phyloP scores from a whole-genome alignment of 768 basidiomycete species.

The Pisolithus tinctorius region DNA sequence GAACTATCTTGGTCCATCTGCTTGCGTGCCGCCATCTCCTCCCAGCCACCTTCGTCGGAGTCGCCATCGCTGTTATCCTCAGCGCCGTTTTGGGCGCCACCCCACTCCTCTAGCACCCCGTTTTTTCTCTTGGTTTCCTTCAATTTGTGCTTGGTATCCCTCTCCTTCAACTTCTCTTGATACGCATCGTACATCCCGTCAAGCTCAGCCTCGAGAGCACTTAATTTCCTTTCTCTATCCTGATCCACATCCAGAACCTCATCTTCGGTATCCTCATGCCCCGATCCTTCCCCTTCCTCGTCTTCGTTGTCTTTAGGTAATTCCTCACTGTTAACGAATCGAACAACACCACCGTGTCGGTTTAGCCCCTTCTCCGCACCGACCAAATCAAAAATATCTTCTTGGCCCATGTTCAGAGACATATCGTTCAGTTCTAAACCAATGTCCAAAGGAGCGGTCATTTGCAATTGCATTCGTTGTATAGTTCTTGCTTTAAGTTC shows the following conservation, averaged over 20 bases:
- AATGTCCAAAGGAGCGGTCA: constrained; percentile 97
- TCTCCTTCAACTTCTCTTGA: constrained; percentile 68
- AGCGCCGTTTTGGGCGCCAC: constrained; percentile 54
- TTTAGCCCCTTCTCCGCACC: constrained; percentile 44
- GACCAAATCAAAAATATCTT: constrained; percentile 84
- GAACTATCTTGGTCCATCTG: constrained; percentile 38
- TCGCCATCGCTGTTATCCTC: constrained; percentile 33
- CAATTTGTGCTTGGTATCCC: constrained; percentile 83
- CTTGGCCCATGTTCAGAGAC: constrained; percentile 65
- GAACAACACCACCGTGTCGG: constrained; percentile 35
- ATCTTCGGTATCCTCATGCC: constrained; percentile 30
- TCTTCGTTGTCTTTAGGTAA: constrained; percentile 38
- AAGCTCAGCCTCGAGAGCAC: constrained; percentile 73
- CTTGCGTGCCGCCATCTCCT: constrained; percentile 54
- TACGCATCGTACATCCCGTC: constrained; percentile 88
- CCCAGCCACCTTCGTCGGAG: constrained; percentile 52
- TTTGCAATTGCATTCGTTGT: constrained; percentile 92
- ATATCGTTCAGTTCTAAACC: constrained; percentile 80
- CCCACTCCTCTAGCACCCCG: constrained; percentile 75
- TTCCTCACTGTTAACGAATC: constrained; percentile 37
- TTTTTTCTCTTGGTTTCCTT: constrained; percentile 70
- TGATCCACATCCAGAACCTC: constrained; percentile 57
- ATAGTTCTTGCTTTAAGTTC: constrained; percentile 84
- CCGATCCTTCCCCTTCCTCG: constrained; percentile 18
- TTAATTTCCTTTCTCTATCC: constrained; percentile 57